Evolutionary conservation across 768 basidiomycete species (phyloP).

Genomic region (Hygrophorus pudorinus): DNA sequence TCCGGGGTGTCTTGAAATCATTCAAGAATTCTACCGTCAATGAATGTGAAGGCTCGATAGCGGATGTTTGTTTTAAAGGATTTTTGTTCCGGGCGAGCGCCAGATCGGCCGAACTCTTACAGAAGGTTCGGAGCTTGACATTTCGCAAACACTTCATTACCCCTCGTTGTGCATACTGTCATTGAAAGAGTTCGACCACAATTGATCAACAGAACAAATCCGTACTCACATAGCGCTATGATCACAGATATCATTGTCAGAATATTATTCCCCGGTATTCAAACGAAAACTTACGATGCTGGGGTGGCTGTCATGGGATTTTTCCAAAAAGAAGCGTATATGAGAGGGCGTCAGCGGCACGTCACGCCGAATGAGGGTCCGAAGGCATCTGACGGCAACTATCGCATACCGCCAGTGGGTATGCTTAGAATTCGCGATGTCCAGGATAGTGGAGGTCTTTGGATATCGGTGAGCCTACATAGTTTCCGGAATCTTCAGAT

Average conservation of each 20-base stretch:
- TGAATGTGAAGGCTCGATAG: conserved; percentile 37
- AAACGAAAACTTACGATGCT: conserved; percentile 40
- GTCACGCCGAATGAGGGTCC: conserved; percentile 63
- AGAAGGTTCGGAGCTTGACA: conserved; percentile 74
- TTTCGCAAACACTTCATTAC: conserved; percentile 69
- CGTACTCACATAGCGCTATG: conserved; percentile 48
- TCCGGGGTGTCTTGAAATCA: conserved; percentile 45
- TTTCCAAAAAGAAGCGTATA: conserved; percentile 49
- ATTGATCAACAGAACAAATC: not conserved
- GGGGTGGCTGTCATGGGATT: conserved; percentile 52
- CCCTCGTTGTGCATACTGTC: conserved; percentile 61
- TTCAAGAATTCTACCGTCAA: conserved; percentile 48
- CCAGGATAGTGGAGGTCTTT: conserved; percentile 36
- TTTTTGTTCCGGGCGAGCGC: conserved; percentile 55
- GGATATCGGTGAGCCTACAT: not conserved
- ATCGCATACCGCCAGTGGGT: conserved; percentile 81
- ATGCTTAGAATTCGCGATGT: conserved; percentile 44
- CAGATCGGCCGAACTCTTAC: conserved; percentile 43
- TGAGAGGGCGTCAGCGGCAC: conserved; percentile 36
- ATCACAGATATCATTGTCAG: not conserved
- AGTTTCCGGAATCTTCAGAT: conserved; percentile 6
- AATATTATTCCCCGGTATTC: not conserved
- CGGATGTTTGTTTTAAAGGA: conserved; percentile 47
- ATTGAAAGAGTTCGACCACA: conserved; percentile 3
- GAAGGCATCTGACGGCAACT: conserved; percentile 55